These are phyloP conservation scores for Oryza australiensis DNA, from an alignment of 176 grass and related monocot genomes.

Conservation along the genomic window DNA sequence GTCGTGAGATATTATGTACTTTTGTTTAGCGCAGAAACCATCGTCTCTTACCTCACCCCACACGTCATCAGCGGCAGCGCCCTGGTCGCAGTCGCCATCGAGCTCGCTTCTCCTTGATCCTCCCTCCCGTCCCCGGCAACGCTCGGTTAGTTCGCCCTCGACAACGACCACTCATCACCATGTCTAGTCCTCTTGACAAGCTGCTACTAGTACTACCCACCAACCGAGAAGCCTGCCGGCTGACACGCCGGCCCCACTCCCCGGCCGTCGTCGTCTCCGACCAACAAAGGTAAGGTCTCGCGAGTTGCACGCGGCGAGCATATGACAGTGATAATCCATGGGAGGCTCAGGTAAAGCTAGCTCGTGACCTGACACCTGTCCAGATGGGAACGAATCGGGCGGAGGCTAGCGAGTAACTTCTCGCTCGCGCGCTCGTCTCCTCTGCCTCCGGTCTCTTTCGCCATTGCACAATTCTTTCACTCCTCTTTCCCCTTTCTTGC, in stretches of 20 bases:
- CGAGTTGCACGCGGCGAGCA: background rate
- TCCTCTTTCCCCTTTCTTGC: constrained; percentile 1
- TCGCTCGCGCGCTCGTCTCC: background rate
- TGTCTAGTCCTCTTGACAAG: too few relatives aligned
- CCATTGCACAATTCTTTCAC: constrained; percentile 24
- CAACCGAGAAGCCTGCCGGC: too few relatives aligned
- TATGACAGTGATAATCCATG: too few relatives aligned
- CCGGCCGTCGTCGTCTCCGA: background rate
- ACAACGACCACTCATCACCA: constrained; percentile 5
- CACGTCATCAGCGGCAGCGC: background rate
- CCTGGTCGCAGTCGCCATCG: background rate
- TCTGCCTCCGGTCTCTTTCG: background rate
- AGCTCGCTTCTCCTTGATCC: background rate
- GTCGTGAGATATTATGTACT: too few relatives aligned
- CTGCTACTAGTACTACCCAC: too few relatives aligned
- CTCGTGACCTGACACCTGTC: background rate
- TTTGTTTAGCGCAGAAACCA: background rate
- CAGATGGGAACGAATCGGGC: too few relatives aligned
- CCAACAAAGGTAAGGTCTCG: background rate
- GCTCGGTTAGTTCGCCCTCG: background rate
- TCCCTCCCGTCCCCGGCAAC: background rate
- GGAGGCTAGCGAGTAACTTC: background rate
- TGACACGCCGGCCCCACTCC: background rate
- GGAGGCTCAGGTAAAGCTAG: too few relatives aligned
- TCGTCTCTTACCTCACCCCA: background rate